These are phyloP conservation scores for Xanthoconium stramineum DNA, from an alignment of 768 basidiomycete genomes.

Conservation along the genomic window DNA sequence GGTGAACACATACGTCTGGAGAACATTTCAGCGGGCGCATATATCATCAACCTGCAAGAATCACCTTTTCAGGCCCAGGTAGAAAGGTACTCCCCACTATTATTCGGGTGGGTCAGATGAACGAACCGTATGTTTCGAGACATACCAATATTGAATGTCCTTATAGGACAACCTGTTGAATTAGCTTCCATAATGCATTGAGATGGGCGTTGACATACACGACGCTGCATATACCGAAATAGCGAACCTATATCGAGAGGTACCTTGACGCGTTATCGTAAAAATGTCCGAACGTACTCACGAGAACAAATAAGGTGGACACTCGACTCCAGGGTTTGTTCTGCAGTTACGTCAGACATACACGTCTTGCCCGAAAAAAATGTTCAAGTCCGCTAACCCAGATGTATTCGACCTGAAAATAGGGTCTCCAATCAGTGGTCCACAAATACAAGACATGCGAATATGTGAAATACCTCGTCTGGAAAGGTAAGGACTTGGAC, in stretches of 20 bases:
- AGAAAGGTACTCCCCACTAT: slow-evolving; percentile 12
- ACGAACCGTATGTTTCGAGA: background rate
- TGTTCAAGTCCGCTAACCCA: background rate
- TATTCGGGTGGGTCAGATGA: background rate
- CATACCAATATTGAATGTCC: slow-evolving; percentile 1
- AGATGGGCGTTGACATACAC: background rate
- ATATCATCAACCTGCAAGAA: background rate
- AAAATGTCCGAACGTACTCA: background rate
- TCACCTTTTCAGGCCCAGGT: slow-evolving; percentile 7
- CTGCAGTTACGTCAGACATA: slow-evolving; percentile 1
- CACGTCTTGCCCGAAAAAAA: background rate
- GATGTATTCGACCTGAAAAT: slow-evolving; percentile 6
- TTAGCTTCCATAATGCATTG: background rate
- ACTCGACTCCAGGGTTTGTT: slow-evolving; percentile 1
- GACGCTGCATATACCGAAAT: slow-evolving; percentile 4
- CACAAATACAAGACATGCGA: background rate
- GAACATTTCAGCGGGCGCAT: background rate
- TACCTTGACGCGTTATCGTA: background rate
- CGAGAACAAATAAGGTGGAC: slow-evolving; percentile 4
- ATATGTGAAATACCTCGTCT: background rate
- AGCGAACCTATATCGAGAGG: slow-evolving; percentile 5
- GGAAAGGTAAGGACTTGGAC: slow-evolving; percentile 8
- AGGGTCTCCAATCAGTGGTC: background rate
- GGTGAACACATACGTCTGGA: slow-evolving; percentile 6
- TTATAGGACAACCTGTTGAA: background rate